Base-by-base conservation (phyloP, 768 basidiomycete genomes). In the Rhizopogon salebrosus region DNA sequence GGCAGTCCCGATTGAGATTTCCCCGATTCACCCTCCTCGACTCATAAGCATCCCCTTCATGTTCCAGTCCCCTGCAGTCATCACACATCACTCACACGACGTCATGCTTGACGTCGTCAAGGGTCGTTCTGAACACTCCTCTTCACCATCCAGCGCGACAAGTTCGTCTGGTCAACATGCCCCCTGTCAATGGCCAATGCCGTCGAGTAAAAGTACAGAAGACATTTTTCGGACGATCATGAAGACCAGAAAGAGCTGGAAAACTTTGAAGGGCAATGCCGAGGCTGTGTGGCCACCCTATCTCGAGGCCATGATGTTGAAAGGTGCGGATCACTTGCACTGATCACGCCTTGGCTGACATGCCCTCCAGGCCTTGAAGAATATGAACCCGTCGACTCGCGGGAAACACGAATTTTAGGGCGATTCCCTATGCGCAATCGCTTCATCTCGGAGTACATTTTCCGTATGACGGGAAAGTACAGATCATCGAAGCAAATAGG, bases 251-350 rank as follows among this genome's bases (percentile, higher is more conserved):
- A 88, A 87, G 68, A 84, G 79, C 62, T 89, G 85, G 85, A 87
- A 88, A 64, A 87, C 84, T 0, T 68, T 84, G 24, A 79, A 80
- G 63, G 87, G 85, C 41, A 59, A 59, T 41, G 80, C 82, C 27
- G 87, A 89, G 64, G 77, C 84, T 9, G 87, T 90, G 20, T 89
- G 88, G 88, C 88, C 88, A 49, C 85, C 84, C 10, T 79, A 85
- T 59, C 80, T 90, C 48, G 88, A 90, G 72, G 85, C 83, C 26
- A 84, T 85, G 37, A 73, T 90, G 58, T 77, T 90, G 39, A 83
- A 88, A 77, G 88, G 88, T 85, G 55, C 39, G 70, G 42, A 50
- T 55, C 51, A 54, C 54, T 48, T 41, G 52, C 37, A 18, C 20
- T 39, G 22, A 46, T 53, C 49, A 34, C 36, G 45, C 41, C 56